These are phyloP conservation scores for Mycena capillaripes DNA, from an alignment of 768 basidiomycete species.

Conservation along the genomic window DNA sequence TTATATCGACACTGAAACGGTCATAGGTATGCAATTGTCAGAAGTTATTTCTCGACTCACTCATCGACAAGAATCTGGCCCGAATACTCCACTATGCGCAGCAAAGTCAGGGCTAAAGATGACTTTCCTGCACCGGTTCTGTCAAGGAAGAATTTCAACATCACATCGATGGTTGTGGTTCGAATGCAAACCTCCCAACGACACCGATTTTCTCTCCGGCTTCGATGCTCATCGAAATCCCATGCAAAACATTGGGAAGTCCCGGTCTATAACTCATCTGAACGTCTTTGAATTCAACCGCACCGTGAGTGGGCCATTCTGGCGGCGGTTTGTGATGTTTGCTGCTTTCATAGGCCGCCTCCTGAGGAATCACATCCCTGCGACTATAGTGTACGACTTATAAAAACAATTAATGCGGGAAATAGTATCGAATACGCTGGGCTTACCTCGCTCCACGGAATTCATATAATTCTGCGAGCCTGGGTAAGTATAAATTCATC, in stretches of 20 bases:
- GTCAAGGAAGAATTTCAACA: constrained; percentile 41
- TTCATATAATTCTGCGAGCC: constrained; percentile 72
- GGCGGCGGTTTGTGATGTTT: constrained; percentile 64
- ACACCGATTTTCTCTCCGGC: constrained; percentile 85
- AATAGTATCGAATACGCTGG: background rate
- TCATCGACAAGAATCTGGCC: constrained; percentile 78
- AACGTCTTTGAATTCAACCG: constrained; percentile 72
- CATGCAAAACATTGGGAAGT: constrained; percentile 79
- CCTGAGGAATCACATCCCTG: constrained; percentile 67
- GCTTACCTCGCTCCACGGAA: constrained; percentile 68
- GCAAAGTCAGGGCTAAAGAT: constrained; percentile 74
- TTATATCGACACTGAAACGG: constrained; percentile 69
- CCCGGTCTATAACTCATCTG: constrained; percentile 76
- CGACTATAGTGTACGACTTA: constrained; percentile 69
- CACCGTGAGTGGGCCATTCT: constrained; percentile 75
- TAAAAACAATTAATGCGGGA: background rate
- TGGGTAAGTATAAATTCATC: background rate
- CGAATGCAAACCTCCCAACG: constrained; percentile 62
- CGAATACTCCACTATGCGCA: constrained; percentile 77
- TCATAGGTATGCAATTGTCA: background rate
- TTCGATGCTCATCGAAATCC: constrained; percentile 69
- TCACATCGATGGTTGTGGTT: background rate
- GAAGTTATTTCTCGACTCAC: constrained; percentile 44
- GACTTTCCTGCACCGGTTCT: constrained; percentile 72
- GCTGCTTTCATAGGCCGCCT: constrained; percentile 72